Base-by-base conservation (phyloP, 2,329 filamentous ascomycete species). In the Sclerotiophoma versabilis region DNA sequence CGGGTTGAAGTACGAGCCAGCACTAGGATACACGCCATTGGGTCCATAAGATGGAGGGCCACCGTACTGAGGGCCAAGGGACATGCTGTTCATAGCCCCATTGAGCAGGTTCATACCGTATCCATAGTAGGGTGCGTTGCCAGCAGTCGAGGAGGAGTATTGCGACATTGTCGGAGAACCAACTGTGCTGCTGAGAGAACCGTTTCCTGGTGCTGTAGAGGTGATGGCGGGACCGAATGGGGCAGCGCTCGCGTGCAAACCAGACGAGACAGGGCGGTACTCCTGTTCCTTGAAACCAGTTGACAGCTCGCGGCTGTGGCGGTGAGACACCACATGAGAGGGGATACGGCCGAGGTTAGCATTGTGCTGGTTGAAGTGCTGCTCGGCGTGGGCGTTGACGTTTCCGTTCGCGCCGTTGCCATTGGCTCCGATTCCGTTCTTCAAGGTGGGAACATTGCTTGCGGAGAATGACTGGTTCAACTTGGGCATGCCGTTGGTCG, bases 401-500 rank as follows among this genome's bases (percentile, higher is more conserved):
- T 68, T 61, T 5, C 53, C 45, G 10, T 50, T 55, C 20, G 57
- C 39, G 25, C 65, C 59, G 45, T 70, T 71, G 29, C 58, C 45
- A 29, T 70, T 65, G 41, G 82, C 77, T 43, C 80, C 75, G 41
- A 78, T 81, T 48, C 84, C 80, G 62, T 82, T 88, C 83, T 95
- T 96, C 69, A 92, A 81, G 7, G 92, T 96, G 4, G 92, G 90
- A 17, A 97, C 83, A 69, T 98, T 93, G 74, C 90, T 95, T 48
- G 91, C 87, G 9, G 95, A 97, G 78, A 91, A 97, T 0, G 93
- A 97, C 37, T 90, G 88, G 76, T 93, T 90, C 53, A 96, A 76
- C 79, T 91, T 92, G 25, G 88, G 89, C 47, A 85, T 84, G 22
- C 84, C 81, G 73, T 89, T 83, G 55, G 59, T 59, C 76, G 47